Evolutionary conservation across 2,329 filamentous ascomycete species (phyloP).

Genomic region (Neurospora sp.): DNA sequence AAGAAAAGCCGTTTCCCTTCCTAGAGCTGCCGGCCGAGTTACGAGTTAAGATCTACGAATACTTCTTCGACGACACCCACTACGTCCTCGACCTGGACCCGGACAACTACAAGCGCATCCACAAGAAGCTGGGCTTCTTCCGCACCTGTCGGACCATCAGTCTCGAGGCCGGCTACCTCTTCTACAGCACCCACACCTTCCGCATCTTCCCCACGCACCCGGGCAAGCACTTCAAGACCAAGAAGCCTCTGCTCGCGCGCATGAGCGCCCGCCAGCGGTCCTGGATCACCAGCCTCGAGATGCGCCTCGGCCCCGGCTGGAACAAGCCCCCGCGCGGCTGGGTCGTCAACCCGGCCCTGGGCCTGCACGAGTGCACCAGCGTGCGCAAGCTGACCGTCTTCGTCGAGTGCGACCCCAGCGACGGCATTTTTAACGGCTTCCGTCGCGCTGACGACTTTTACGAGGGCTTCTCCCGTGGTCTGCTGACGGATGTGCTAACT

Average conservation of each 20-base stretch:
- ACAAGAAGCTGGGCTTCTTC: slow-evolving; percentile 49
- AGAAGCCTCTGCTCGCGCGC: slow-evolving; percentile 59
- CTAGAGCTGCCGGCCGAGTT: slow-evolving; percentile 60
- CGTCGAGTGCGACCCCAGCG: slow-evolving; percentile 62
- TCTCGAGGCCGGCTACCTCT: slow-evolving; percentile 52
- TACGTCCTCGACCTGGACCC: slow-evolving; percentile 56
- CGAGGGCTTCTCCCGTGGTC: slow-evolving; percentile 50
- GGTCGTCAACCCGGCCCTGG: slow-evolving; percentile 55
- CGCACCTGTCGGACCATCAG: slow-evolving; percentile 51
- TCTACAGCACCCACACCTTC: slow-evolving; percentile 53
- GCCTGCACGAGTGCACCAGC: slow-evolving; percentile 50
- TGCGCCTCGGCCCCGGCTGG: slow-evolving; percentile 66
- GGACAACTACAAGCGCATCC: slow-evolving; percentile 51
- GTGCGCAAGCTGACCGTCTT: slow-evolving; percentile 55
- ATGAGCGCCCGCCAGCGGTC: slow-evolving; percentile 50
- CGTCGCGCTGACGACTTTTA: slow-evolving; percentile 58
- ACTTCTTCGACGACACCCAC: slow-evolving; percentile 46
- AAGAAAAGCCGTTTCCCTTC: slow-evolving; percentile 48
- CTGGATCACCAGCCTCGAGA: slow-evolving; percentile 52
- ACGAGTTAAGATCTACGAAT: slow-evolving; percentile 57
- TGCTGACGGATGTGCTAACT: slow-evolving; percentile 47
- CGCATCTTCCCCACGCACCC: slow-evolving; percentile 57
- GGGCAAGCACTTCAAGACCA: slow-evolving; percentile 61
- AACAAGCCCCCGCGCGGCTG: slow-evolving; percentile 59
- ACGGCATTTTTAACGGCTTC: slow-evolving; percentile 57